These are phyloP conservation scores for Pichia exigua DNA, from an alignment of 805 yeast genomes.

Conservation along the genomic window DNA sequence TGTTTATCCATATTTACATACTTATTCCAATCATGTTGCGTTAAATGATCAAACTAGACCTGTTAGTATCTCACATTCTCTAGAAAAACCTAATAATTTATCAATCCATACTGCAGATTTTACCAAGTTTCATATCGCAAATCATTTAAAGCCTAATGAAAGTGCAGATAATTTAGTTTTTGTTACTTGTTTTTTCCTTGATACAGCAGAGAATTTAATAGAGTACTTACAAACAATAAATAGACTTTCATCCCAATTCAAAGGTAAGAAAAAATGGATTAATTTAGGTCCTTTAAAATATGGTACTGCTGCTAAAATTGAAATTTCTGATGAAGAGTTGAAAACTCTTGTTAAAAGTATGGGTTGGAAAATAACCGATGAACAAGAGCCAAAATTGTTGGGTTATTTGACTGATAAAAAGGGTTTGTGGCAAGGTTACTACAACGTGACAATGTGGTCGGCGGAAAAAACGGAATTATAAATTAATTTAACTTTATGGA, in stretches of 20 bases:
- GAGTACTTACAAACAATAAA: slow-evolving; percentile 65
- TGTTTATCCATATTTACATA: slow-evolving; percentile 50
- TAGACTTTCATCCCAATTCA: slow-evolving; percentile 26
- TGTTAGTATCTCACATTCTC: slow-evolving; percentile 25
- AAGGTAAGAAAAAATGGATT: slow-evolving; percentile 58
- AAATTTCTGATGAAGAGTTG: slow-evolving; percentile 67
- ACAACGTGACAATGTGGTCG: slow-evolving; percentile 57
- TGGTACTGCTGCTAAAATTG: slow-evolving; percentile 76
- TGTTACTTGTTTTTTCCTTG: slow-evolving; percentile 72
- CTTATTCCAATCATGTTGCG: slow-evolving; percentile 56
- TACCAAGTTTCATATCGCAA: slow-evolving; percentile 36
- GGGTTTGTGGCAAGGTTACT: slow-evolving; percentile 72
- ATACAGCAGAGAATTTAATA: slow-evolving; percentile 83
- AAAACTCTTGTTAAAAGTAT: slow-evolving; percentile 38
- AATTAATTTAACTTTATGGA: neutral
- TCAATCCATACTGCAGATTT: slow-evolving; percentile 56
- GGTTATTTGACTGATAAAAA: slow-evolving; percentile 62
- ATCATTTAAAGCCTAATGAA: slow-evolving; percentile 8
- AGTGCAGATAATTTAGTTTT: slow-evolving; percentile 42
- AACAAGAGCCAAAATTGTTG: slow-evolving; percentile 31
- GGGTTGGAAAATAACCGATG: slow-evolving; percentile 55
- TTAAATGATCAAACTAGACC: slow-evolving; percentile 43
- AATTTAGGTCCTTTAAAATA: slow-evolving; percentile 90
- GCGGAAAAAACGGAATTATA: slow-evolving; percentile 16
- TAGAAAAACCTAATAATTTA: slow-evolving; percentile 40